Base-by-base conservation (phyloP, 2,329 filamentous ascomycete species). In the Elsinoe batatas region DNA sequence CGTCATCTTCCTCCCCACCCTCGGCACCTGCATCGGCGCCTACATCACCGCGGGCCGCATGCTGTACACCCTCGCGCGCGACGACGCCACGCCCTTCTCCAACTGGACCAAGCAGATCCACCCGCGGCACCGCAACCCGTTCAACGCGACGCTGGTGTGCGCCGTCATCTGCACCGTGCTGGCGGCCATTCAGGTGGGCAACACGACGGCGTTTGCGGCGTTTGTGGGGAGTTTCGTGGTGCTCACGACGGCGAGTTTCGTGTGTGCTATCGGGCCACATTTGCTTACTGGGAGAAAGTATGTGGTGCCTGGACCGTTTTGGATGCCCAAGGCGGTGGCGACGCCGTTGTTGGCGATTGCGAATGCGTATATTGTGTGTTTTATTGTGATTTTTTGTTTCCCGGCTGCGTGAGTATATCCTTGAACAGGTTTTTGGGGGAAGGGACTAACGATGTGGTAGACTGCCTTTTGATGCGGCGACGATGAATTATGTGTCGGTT, bases 171-270 rank as follows among this genome's bases (percentile, higher is more conserved):
- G 76, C 20, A 81, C 81, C 0, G 65, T 83, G 2, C 71, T 87
- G 0, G 83, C 82, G 0, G 75, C 74, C 40, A 82, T 87, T 43
- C 86, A 85, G 60, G 76, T 87, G 1, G 83, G 79, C n/a, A 81
- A 75, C 58, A 77, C 74, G 1, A 83, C 81, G 0, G 84, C 84
- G 0, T 88, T 87, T 69, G 78, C 79, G 40, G 83, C 83, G 0
- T 79, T 87, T 22, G 78, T 86, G 6, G 81, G 81, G 8, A 77
- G 73, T 0, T 83, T 80, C 64, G 74, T 80, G 53, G 73, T 82
- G 12, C 71, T 83, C 0, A 71, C 72, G 2, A 76, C 76, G 0
- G 63, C 78, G 8, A 83, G 79, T 0, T 87, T 84, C 64, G 71
- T 84, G 2, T 79, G 80, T 0, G 81, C 82, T 5, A 82, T 88